Conservation (phyloP, 2,329 filamentous ascomycete genomes). For the Arthrobotrys megalospora region DNA sequence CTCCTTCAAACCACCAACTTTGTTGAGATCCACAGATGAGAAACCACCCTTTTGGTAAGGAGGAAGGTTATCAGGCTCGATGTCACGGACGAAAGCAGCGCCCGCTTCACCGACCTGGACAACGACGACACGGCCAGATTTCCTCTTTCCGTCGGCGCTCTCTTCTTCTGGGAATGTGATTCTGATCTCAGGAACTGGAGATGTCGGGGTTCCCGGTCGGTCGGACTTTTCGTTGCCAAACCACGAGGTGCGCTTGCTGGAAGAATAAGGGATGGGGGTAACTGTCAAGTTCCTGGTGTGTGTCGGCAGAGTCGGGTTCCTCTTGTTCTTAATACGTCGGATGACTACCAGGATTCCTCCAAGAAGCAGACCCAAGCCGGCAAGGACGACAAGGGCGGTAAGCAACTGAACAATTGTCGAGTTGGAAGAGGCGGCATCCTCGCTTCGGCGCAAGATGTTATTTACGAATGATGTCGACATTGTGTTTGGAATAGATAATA, state of each 20-base stretch:
- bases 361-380: constrained; percentile 80
- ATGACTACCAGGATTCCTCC: constrained; percentile 80
- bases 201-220: constrained; percentile 74
- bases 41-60: constrained; percentile 87
- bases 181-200: constrained; percentile 92
- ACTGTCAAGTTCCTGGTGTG: constrained; percentile 71
- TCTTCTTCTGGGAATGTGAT: constrained; percentile 98
- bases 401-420: constrained; percentile 80
- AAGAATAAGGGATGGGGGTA: constrained; percentile 66
- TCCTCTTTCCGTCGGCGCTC: constrained; percentile 84
- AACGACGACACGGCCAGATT: constrained; percentile 89
- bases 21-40: constrained; percentile 93
- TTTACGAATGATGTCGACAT: constrained; percentile 56
- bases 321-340: constrained; percentile 75
- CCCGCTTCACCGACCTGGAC: constrained; percentile 90
- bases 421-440: constrained; percentile 70
- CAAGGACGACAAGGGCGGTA: constrained; percentile 82
- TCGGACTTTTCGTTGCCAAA: constrained; percentile 63
- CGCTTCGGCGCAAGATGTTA: constrained; percentile 66
- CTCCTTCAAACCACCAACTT: constrained; percentile 94
- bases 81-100: constrained; percentile 85
- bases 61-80: constrained; percentile 77
- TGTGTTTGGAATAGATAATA: constrained; percentile 27
- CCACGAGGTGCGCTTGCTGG: constrained; percentile 60
- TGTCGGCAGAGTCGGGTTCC: constrained; percentile 66